These are phyloP conservation scores for Tylopilus plumbeoviolaceoides DNA, from an alignment of 768 basidiomycete genomes.

Conservation along the genomic window DNA sequence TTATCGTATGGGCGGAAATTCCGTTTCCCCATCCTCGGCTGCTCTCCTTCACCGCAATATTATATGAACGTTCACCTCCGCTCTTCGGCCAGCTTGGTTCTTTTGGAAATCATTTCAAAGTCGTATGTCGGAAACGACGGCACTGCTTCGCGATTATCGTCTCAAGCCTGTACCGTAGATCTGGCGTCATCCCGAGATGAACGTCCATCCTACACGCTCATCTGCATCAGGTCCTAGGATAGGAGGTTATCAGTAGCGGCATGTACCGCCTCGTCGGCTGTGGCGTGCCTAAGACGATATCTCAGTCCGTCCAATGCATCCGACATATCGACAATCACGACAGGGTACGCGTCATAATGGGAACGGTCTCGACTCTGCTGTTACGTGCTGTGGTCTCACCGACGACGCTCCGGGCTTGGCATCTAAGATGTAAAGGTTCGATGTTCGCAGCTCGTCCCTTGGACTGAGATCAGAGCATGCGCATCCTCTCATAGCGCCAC, in stretches of 20 bases:
- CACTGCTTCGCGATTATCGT: slow-evolving; percentile 20
- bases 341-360: not conserved
- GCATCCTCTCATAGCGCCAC: slow-evolving; percentile 6
- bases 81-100: slow-evolving; percentile 3
- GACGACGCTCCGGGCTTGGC: not conserved
- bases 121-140: slow-evolving; percentile 10
- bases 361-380: not conserved
- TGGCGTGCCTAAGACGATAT: slow-evolving; percentile 7
- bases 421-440: not conserved
- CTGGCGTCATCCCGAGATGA: slow-evolving; percentile 15
- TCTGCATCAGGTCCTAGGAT: slow-evolving; percentile 2
- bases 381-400: slow-evolving; percentile 6
- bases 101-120: slow-evolving; percentile 13
- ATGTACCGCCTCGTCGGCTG: slow-evolving; percentile 1
- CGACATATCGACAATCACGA: not conserved
- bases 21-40: slow-evolving; percentile 8
- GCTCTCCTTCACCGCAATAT: slow-evolving; percentile 1
- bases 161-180: slow-evolving; percentile 16
- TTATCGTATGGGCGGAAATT: slow-evolving; percentile 5
- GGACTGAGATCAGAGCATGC: not conserved
- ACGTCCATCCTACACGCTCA: slow-evolving; percentile 5
- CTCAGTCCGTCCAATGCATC: slow-evolving; percentile 6
- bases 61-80: slow-evolving; percentile 7
- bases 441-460: not conserved
- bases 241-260: slow-evolving; percentile 9